These are phyloP conservation scores for Firmiana major DNA, from an alignment of 345 rosid species.

Conservation along the genomic window DNA sequence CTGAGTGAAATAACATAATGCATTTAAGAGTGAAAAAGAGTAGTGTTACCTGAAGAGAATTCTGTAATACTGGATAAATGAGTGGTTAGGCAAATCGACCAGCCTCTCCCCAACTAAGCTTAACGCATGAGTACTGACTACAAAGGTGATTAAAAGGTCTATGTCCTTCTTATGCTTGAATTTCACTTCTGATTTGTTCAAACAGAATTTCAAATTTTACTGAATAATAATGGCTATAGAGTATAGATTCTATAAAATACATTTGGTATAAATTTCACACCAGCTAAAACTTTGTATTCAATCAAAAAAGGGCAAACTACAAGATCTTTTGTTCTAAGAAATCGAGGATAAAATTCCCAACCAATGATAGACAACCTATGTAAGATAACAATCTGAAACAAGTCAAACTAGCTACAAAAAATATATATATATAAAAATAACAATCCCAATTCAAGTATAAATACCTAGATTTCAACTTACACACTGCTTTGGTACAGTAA, in stretches of 20 bases:
- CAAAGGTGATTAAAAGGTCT: too few relatives aligned
- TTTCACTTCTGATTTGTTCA: background rate
- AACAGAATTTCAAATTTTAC: background rate
- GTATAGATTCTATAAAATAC: background rate
- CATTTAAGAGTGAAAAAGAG: background rate
- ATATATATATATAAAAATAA: conserved; percentile 6
- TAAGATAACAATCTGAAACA: conserved; percentile 7
- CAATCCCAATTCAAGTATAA: conserved; percentile 23
- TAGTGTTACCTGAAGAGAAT: background rate
- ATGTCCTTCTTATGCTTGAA: background rate
- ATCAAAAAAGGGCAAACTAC: conserved; percentile 25
- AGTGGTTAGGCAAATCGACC: background rate
- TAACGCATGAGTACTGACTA: too few relatives aligned
- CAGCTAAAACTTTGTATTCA: conserved; percentile 20
- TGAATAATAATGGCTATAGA: background rate
- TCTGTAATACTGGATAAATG: background rate
- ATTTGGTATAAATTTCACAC: conserved; percentile 1
- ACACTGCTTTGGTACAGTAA: conserved; percentile 11
- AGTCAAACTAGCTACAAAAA: conserved; percentile 15
- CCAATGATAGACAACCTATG: conserved; percentile 12
- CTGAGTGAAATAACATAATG: background rate
- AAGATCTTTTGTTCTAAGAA: conserved; percentile 15
- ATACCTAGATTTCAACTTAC: conserved; percentile 29
- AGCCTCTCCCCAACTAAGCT: too few relatives aligned
- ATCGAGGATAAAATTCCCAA: conserved; percentile 23